Evolutionary conservation across 2,329 filamentous ascomycete species (phyloP).

Genomic region (Ophiostoma triangulosporum): DNA sequence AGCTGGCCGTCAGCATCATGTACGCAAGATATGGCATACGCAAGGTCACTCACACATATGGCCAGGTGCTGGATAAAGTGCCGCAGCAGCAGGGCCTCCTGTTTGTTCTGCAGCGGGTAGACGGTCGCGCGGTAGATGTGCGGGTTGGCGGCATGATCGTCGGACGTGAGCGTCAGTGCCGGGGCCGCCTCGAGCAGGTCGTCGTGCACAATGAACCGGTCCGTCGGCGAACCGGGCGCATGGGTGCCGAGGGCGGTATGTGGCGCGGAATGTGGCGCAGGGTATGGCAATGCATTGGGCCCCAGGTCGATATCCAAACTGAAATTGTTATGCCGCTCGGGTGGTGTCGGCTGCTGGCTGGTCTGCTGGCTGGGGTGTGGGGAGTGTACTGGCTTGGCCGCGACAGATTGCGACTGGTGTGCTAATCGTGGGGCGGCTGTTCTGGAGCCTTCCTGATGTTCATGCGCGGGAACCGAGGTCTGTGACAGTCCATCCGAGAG

Average conservation of each 20-base stretch:
- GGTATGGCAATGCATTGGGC: neutral
- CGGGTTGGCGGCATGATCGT: neutral
- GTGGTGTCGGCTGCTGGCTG: neutral
- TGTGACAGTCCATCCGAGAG: neutral
- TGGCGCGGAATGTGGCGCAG: neutral
- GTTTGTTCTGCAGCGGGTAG: slow-evolving; percentile 18
- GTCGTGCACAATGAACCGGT: slow-evolving; percentile 19
- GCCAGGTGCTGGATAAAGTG: slow-evolving; percentile 24
- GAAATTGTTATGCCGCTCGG: neutral
- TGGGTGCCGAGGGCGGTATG: neutral
- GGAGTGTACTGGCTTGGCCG: neutral
- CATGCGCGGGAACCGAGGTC: neutral
- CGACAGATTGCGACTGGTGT: neutral
- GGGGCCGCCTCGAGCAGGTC: slow-evolving; percentile 7
- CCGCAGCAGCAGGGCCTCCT: slow-evolving; percentile 20
- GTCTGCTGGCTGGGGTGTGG: neutral
- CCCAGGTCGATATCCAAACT: neutral
- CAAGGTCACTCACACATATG: slow-evolving; percentile 20
- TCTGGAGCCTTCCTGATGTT: neutral
- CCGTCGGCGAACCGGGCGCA: slow-evolving; percentile 16
- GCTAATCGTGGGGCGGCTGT: neutral
- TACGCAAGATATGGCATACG: neutral
- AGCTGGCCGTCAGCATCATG: slow-evolving; percentile 19
- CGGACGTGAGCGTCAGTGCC: neutral
- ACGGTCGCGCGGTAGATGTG: slow-evolving; percentile 16